Evolutionary conservation across 1,139 yeast species (phyloP).

Genomic region (Diutina pseudorugosa): DNA sequence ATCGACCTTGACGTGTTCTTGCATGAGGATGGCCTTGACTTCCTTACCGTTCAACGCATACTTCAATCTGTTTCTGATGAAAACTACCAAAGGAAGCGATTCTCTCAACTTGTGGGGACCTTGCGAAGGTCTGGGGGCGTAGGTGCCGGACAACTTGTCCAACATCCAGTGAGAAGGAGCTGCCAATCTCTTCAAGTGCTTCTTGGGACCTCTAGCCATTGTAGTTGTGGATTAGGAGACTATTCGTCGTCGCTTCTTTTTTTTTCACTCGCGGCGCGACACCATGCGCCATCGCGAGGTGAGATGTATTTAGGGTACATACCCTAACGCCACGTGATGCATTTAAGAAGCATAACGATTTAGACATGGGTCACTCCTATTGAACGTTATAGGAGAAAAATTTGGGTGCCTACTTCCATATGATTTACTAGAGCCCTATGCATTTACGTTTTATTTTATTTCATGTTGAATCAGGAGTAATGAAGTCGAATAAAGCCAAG

Average conservation of each 20-base stretch:
- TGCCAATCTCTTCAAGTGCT: constrained; percentile 96
- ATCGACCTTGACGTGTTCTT: constrained; percentile 98
- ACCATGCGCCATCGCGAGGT: not conserved
- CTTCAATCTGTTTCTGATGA: constrained; percentile 98
- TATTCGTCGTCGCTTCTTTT: not conserved
- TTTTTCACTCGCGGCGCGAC: not conserved
- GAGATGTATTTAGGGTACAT: not conserved
- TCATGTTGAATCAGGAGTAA: too few relatives aligned
- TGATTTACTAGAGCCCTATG: too few relatives aligned
- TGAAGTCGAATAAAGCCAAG: too few relatives aligned
- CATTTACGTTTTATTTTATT: too few relatives aligned
- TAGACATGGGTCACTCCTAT: too few relatives aligned
- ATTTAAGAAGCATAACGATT: too few relatives aligned
- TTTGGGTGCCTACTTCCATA: too few relatives aligned
- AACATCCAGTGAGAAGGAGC: constrained; percentile 99
- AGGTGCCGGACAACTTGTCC: constrained; percentile 99
- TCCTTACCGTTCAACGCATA: constrained; percentile 99
- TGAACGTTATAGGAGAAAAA: not conserved
- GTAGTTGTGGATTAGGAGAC: not conserved
- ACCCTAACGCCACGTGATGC: not conserved
- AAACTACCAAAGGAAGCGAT: constrained; percentile 94
- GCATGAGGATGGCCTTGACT: constrained; percentile 98
- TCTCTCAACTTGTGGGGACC: constrained; percentile 99
- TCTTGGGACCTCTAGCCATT: constrained; percentile 31
- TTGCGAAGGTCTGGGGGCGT: constrained; percentile 99